phyloP scores from a whole-genome alignment of 306 rosid species.

The Vigna nakashimae region DNA sequence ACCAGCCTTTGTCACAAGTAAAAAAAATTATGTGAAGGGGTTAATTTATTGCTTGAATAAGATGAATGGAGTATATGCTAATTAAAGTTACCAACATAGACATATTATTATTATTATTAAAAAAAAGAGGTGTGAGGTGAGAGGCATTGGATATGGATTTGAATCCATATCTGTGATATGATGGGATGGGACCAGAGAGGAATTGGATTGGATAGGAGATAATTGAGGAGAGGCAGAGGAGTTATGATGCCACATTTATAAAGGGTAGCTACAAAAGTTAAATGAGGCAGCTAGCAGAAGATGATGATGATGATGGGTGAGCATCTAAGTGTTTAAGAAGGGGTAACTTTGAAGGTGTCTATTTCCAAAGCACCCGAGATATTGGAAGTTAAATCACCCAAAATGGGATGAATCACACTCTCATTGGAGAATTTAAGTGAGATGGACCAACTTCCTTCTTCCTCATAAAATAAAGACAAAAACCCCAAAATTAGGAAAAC shows the following conservation, averaged over 20 bases:
- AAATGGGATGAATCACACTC: constrained; percentile 25
- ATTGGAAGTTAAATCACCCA: constrained; percentile 53
- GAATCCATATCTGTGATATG: constrained; percentile 4
- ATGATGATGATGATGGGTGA: constrained; percentile 23
- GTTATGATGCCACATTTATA: constrained; percentile 57
- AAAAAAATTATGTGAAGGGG: background rate
- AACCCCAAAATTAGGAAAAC: constrained; percentile 37
- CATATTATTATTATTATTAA: background rate
- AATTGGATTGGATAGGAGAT: constrained; percentile 39
- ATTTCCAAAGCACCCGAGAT: constrained; percentile 43
- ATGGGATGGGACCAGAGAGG: constrained; percentile 37
- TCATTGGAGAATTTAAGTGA: constrained; percentile 30
- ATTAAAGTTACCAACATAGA: background rate
- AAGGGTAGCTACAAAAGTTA: constrained; percentile 46
- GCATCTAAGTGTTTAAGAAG: constrained; percentile 22
- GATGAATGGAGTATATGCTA: constrained; percentile 5
- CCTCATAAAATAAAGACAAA: constrained; percentile 39
- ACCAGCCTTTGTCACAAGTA: background rate
- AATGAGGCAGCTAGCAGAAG: constrained; percentile 36
- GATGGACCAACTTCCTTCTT: constrained; percentile 36
- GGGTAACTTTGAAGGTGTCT: constrained; percentile 38
- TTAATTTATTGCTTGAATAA: background rate
- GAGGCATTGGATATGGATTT: background rate
- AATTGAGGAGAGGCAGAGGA: constrained; percentile 33
- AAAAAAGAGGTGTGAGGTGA: background rate